Percentiles rank a stretch among this genome's conserved stretches.
Conservation (phyloP, 768 basidiomycete species). For the Pulveroboletus sp. region DNA sequence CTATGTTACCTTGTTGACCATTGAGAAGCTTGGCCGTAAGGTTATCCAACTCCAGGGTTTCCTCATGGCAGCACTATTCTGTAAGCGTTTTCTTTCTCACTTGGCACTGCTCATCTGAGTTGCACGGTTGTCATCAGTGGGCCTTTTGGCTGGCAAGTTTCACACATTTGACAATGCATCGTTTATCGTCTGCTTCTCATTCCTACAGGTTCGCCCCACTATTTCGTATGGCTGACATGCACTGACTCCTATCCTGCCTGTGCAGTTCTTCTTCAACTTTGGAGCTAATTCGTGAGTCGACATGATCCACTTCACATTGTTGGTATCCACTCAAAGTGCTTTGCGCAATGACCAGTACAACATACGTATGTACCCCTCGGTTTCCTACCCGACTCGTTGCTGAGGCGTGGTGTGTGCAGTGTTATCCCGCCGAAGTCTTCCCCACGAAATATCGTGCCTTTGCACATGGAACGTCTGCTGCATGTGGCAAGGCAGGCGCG, state of each 20-base stretch:
- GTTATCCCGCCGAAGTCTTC: slow-evolving; percentile 76
- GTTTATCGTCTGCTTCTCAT: slow-evolving; percentile 69
- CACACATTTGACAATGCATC: slow-evolving; percentile 46
- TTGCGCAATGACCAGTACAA: slow-evolving; percentile 35
- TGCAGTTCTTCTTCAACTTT: slow-evolving; percentile 77
- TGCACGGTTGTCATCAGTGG: slow-evolving; percentile 41
- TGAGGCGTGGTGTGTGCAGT: slow-evolving; percentile 32
- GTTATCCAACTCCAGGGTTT: slow-evolving; percentile 75
- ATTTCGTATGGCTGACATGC: not conserved
- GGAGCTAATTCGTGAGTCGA: slow-evolving; percentile 59
- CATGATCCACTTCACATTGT: not conserved
- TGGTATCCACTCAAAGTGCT: not conserved
- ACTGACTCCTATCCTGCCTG: not conserved
- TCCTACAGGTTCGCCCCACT: slow-evolving; percentile 47
- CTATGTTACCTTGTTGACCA: slow-evolving; percentile 61
- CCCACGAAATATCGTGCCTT: slow-evolving; percentile 70
- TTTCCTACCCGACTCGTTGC: not conserved
- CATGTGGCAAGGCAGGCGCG: slow-evolving; percentile 68
- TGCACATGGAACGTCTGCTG: slow-evolving; percentile 74
- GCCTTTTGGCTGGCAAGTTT: slow-evolving; percentile 65
- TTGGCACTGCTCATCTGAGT: not conserved
- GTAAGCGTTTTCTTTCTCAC: slow-evolving; percentile 31
- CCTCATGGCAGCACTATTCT: slow-evolving; percentile 61
- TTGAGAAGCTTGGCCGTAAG: slow-evolving; percentile 72
- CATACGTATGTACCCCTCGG: slow-evolving; percentile 37